Conservation (phyloP, 176 grass and related monocot species). For the Melocanna baccifera region DNA sequence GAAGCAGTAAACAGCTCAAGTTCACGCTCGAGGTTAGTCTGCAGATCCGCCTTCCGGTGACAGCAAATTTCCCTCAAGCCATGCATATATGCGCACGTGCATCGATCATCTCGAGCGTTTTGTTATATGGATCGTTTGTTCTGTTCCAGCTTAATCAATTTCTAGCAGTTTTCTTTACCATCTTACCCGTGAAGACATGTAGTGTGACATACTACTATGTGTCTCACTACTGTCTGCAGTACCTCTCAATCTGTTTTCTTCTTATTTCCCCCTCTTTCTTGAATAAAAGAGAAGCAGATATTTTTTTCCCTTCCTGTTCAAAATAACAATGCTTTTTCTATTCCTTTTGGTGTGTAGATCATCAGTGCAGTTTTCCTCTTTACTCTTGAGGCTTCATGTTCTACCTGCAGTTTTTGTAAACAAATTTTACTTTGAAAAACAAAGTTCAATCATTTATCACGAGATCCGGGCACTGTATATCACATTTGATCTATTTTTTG, state of each 20-base stretch:
- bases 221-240: background rate
- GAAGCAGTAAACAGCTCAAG: background rate
- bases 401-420: background rate
- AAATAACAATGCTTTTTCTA: background rate
- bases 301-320: background rate
- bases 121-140: background rate
- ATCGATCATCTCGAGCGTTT: background rate
- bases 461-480: background rate
- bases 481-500: background rate
- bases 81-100: constrained; percentile 1
- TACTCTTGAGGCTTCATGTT: background rate
- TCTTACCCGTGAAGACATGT: background rate
- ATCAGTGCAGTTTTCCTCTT: background rate
- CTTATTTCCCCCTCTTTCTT: background rate
- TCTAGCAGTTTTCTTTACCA: background rate
- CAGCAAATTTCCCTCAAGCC: background rate
- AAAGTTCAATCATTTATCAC: background rate
- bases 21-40: constrained; percentile 17
- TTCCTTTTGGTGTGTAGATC: background rate
- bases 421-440: background rate
- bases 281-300: background rate
- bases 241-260: background rate
- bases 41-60: background rate
- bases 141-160: background rate
- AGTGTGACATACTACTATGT: background rate